Evolutionary conservation across 345 rosid genomes (phyloP).

Genomic region (Syzygium aromaticum): DNA sequence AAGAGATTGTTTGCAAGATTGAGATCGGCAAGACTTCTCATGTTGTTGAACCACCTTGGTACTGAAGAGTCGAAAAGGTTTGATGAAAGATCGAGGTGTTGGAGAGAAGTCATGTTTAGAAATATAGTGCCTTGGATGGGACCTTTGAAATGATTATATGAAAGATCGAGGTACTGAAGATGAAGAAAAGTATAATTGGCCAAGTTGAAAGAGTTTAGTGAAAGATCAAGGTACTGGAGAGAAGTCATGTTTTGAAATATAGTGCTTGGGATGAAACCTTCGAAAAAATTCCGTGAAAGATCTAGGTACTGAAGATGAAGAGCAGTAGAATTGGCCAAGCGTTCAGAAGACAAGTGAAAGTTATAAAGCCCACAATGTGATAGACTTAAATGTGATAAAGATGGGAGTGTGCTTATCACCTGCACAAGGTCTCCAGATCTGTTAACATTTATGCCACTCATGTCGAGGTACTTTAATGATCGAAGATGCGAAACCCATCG

Average conservation of each 20-base stretch:
- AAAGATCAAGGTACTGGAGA: background rate
- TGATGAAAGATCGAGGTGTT: background rate
- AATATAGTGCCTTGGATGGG: background rate
- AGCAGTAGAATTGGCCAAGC: background rate
- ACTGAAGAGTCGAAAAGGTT: background rate
- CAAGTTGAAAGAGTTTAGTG: rapidly evolving
- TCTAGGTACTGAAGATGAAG: background rate
- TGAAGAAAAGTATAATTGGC: no score
- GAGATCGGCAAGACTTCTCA: background rate
- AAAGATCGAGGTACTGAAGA: background rate
- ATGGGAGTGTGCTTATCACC: background rate
- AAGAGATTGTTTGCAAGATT: background rate
- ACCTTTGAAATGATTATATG: rapidly evolving
- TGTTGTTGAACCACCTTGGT: background rate
- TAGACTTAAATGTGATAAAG: background rate
- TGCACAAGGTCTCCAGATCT: background rate
- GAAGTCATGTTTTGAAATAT: no score
- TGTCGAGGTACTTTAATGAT: background rate
- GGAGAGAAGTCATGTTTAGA: background rate
- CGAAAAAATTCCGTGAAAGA: background rate
- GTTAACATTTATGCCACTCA: rapidly evolving
- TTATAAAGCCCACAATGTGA: background rate
- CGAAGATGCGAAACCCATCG: background rate
- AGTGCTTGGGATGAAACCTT: no score
- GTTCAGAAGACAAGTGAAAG: rapidly evolving